Conservation (phyloP, 768 basidiomycete genomes). For the Leccinum fibrillosum region DNA sequence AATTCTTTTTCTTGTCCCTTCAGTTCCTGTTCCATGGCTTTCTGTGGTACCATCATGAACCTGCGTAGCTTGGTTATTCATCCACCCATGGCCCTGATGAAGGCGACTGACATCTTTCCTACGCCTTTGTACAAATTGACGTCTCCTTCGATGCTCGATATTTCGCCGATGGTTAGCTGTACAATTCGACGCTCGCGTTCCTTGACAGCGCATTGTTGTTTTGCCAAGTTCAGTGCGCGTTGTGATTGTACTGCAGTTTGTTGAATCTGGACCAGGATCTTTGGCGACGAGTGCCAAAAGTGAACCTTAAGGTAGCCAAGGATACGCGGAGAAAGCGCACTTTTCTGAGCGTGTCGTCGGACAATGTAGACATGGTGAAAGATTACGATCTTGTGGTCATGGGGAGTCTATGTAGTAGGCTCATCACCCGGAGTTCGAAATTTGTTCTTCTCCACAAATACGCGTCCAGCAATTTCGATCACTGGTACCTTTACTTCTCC, state of each 20-base stretch:
- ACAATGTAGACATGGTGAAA: slow-evolving; percentile 48
- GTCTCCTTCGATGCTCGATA: slow-evolving; percentile 63
- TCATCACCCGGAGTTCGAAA: slow-evolving; percentile 33
- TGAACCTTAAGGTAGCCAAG: slow-evolving; percentile 16
- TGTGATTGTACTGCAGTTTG: slow-evolving; percentile 86
- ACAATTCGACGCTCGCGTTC: slow-evolving; percentile 88
- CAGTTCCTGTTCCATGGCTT: slow-evolving; percentile 73
- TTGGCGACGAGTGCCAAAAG: slow-evolving; percentile 7
- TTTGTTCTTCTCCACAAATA: slow-evolving; percentile 20
- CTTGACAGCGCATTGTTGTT: slow-evolving; percentile 74
- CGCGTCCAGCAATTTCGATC: slow-evolving; percentile 20
- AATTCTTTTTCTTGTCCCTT: slow-evolving; percentile 78
- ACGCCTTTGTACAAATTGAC: slow-evolving; percentile 92
- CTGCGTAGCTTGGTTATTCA: slow-evolving; percentile 37
- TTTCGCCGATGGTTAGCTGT: slow-evolving; percentile 85
- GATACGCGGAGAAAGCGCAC: slow-evolving; percentile 34
- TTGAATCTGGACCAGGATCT: slow-evolving; percentile 94
- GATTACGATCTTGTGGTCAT: slow-evolving; percentile 15
- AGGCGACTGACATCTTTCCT: slow-evolving; percentile 76
- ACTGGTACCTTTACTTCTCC: slow-evolving; percentile 2
- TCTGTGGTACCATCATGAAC: slow-evolving; percentile 87
- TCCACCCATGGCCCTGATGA: neutral
- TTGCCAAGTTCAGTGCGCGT: slow-evolving; percentile 65
- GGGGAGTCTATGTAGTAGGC: neutral
- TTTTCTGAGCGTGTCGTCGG: slow-evolving; percentile 83